Conservation (phyloP, 306 rosid genomes). For the Oemleria cerasiformis region DNA sequence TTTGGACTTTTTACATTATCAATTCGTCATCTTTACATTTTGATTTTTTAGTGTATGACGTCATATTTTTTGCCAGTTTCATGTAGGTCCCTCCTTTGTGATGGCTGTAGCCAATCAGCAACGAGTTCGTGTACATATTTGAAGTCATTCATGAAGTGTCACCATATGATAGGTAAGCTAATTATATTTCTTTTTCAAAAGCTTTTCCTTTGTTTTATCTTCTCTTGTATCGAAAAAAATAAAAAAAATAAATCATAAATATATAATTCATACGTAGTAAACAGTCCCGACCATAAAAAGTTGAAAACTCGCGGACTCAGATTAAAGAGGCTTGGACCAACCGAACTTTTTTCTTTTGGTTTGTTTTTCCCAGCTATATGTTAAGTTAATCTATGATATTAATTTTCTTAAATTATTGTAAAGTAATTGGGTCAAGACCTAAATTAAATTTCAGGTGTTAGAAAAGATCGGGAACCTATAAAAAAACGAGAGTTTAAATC, state of each 20-base stretch:
- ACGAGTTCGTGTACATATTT: background rate
- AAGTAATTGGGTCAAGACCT: too few species aligned
- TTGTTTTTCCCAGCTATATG: background rate
- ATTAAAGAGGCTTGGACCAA: constrained; percentile 25
- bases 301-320: constrained; percentile 6
- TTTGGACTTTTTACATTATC: too few species aligned
- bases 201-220: background rate
- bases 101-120: too few species aligned
- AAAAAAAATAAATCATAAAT: too few species aligned
- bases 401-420: too few species aligned
- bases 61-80: constrained; percentile 1
- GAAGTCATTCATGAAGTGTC: background rate
- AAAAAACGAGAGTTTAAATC: too few species aligned
- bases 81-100: background rate
- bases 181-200: background rate
- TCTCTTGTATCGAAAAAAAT: too few species aligned
- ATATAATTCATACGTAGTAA: background rate
- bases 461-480: too few species aligned
- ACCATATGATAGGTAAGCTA: background rate
- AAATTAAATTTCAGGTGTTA: too few species aligned
- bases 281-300: background rate
- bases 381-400: too few species aligned
- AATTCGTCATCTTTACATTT: background rate
- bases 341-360: background rate
- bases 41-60: background rate